These are phyloP conservation scores for Retiboletus flavoniger DNA, from an alignment of 1,284 basidiomycete genomes.

Conservation along the genomic window DNA sequence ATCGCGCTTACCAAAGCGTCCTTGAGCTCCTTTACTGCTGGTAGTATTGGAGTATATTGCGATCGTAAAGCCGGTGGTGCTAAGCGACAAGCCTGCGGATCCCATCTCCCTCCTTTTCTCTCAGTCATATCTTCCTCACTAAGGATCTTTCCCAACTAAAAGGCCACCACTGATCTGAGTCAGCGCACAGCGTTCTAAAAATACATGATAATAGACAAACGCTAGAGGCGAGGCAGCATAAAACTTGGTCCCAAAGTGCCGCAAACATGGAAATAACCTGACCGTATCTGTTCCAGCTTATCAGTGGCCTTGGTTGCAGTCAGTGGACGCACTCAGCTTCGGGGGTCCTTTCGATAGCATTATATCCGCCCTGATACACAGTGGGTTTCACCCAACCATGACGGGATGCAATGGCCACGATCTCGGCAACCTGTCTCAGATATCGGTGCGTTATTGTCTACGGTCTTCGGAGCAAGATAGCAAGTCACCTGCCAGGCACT, in stretches of 20 bases:
- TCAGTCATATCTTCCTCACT: constrained; percentile 10
- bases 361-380: constrained; percentile 38
- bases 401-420: constrained; percentile 34
- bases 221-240: constrained; percentile 55
- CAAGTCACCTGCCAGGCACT: constrained; percentile 41
- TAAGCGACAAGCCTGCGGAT: constrained; percentile 7
- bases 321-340: constrained; percentile 37
- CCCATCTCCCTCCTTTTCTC: constrained; percentile 21
- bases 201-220: constrained; percentile 2
- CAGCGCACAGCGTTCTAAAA: not conserved
- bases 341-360: constrained; percentile 42
- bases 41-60: constrained; percentile 13
- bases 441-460: not conserved
- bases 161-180: constrained; percentile 12
- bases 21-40: constrained; percentile 16
- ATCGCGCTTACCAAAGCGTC: constrained; percentile 6
- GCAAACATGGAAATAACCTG: constrained; percentile 59
- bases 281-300: constrained; percentile 2
- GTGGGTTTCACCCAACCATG: constrained; percentile 37
- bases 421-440: constrained; percentile 35
- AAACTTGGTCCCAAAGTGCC: constrained; percentile 62
- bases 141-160: constrained; percentile 14
- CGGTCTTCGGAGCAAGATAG: not conserved
- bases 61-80: constrained; percentile 7
- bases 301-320: not conserved